Evolutionary conservation across 2,329 filamentous ascomycete species (phyloP).

Genomic region (Aureobasidium sp.): DNA sequence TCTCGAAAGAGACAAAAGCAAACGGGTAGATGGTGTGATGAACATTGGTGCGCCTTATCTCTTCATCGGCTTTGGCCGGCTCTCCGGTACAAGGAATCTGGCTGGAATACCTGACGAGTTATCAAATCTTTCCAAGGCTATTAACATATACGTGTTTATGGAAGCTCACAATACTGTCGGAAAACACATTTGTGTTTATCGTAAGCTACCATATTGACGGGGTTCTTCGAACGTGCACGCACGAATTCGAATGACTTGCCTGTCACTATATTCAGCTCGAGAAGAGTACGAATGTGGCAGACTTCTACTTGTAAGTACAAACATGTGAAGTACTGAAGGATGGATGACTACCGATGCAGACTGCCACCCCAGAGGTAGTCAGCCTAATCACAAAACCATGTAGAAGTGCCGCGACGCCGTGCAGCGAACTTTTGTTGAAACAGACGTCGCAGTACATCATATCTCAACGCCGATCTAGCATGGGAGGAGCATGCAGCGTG

Average conservation of each 20-base stretch:
- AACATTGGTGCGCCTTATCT: neutral
- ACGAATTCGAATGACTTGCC: neutral
- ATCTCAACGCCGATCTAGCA: neutral
- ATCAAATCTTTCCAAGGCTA: too few relatives aligned
- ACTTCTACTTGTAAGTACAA: neutral
- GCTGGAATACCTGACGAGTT: neutral
- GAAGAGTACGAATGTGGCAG: neutral
- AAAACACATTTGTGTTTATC: neutral
- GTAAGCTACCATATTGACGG: neutral
- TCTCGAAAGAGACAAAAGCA: neutral
- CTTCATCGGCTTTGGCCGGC: neutral
- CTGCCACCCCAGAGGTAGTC: neutral
- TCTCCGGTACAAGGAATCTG: neutral
- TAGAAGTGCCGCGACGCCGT: neutral
- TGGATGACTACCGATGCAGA: neutral
- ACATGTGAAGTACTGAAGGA: neutral
- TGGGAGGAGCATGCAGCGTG: neutral
- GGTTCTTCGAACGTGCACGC: neutral
- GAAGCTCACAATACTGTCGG: neutral
- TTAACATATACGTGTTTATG: neutral
- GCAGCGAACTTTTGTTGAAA: neutral
- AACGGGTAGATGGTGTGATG: neutral
- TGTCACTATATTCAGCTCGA: neutral
- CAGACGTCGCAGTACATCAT: neutral
- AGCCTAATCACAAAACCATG: neutral